A percentile compares a stretch with the other conserved stretches of the same genome.
Conservation (phyloP, 192 early-diverging fungal genomes). For the Rhizophagus sp. region DNA sequence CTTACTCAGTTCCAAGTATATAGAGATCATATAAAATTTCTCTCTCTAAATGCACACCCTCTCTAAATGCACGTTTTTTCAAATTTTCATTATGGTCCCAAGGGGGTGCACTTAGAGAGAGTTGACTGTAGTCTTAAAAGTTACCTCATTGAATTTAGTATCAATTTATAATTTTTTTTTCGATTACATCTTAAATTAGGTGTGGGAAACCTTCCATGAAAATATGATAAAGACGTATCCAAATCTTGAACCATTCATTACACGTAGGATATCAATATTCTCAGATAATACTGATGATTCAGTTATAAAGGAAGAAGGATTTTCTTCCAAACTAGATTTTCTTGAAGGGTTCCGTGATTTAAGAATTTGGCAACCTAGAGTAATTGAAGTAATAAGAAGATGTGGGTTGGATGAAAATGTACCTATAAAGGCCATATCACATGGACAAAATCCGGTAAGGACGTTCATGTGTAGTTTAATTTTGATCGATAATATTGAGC, state of each 20-base stretch:
- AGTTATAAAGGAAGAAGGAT: constrained; percentile 4
- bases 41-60: too few species aligned
- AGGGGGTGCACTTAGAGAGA: too few species aligned
- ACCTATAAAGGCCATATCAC: background rate
- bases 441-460: constrained; percentile 23
- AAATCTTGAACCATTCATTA: constrained; percentile 25
- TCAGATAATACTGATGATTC: constrained; percentile 13
- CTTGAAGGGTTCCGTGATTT: constrained; percentile 12
- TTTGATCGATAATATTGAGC: background rate
- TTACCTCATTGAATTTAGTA: background rate
- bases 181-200: constrained; percentile 1
- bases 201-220: constrained; percentile 32
- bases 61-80: too few species aligned
- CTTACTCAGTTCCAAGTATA: too few species aligned
- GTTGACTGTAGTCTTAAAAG: background rate
- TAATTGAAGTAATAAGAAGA: constrained; percentile 6
- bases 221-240: constrained; percentile 32
- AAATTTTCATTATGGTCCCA: too few species aligned
- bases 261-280: background rate
- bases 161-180: background rate
- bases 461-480: background rate
- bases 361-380: constrained; percentile 12
- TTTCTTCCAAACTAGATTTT: constrained; percentile 9
- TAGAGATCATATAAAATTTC: too few species aligned
- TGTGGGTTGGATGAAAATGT: background rate